These are phyloP conservation scores for Exophiala calicioides DNA, from an alignment of 2,329 filamentous ascomycete genomes.

Conservation along the genomic window DNA sequence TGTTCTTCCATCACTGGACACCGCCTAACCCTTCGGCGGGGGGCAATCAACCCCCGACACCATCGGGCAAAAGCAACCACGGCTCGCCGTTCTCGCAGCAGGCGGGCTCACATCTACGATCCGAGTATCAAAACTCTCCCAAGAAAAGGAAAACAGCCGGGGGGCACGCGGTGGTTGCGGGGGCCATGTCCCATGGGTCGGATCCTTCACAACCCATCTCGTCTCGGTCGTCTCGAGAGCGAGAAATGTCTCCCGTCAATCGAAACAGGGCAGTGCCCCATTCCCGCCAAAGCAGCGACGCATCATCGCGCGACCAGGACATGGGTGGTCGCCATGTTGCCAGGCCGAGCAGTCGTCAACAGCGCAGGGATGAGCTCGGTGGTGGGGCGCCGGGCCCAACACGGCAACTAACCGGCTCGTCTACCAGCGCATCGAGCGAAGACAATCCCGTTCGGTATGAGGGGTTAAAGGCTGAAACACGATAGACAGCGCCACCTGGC, in stretches of 20 bases:
- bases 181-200: slow-evolving; percentile 52
- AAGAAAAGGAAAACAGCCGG: slow-evolving; percentile 78
- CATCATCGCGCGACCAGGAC: slow-evolving; percentile 48
- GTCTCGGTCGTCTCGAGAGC: slow-evolving; percentile 57
- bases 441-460: slow-evolving; percentile 27
- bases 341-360: slow-evolving; percentile 33
- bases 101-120: slow-evolving; percentile 50
- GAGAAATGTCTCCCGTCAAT: slow-evolving; percentile 55
- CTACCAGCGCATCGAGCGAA: slow-evolving; percentile 26
- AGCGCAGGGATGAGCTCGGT: slow-evolving; percentile 29
- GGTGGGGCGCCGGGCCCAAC: slow-evolving; percentile 23
- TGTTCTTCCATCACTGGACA: slow-evolving; percentile 93
- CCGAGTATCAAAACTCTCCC: slow-evolving; percentile 71
- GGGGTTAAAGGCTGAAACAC: slow-evolving; percentile 27
- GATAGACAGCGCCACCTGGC: slow-evolving; percentile 18
- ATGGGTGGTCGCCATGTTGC: slow-evolving; percentile 23
- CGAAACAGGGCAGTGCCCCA: slow-evolving; percentile 58
- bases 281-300: slow-evolving; percentile 65
- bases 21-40: slow-evolving; percentile 66
- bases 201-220: slow-evolving; percentile 53
- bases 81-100: slow-evolving; percentile 48
- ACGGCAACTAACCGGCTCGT: slow-evolving; percentile 25
- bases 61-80: slow-evolving; percentile 69
- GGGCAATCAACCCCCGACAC: slow-evolving; percentile 68
- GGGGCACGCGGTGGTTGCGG: slow-evolving; percentile 52